Evolutionary conservation across 2,329 filamentous ascomycete species (phyloP), one percentile per base, ranked within the genome.

Genomic region (Chaetomium olivaceum): DNA sequence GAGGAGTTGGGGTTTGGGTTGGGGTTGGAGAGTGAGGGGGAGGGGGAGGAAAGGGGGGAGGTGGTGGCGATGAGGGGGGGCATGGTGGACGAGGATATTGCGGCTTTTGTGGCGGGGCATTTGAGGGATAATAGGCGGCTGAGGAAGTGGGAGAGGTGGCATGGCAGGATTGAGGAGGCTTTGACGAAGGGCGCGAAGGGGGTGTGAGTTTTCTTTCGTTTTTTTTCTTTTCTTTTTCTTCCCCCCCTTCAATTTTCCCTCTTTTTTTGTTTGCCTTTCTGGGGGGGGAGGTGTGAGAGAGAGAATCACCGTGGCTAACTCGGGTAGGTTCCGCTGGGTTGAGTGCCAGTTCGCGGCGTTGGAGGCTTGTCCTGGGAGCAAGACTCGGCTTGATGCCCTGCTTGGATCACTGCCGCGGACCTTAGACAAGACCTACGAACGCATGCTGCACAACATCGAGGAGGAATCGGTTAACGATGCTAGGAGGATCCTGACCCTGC

Each of bases 251-350:
- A 6, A 3, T 12, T 12, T 36, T 3, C 9, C 12, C 11, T 36
- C 11, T 3, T 2, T 12, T 36, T 12, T 36, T 1, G 3, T 36
- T 36, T 31, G 31, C 11, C 4, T 31, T 31, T 31, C 1, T 1
- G 31, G 1, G 31, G 6, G 7, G 8, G 19, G n/a, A 1, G 6
- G 7, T 46, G 43, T 46, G 43, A 21, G 5, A 11, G 19, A 48
- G 3, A 9, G 43, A n/a, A 21, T 48, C 8, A 48, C 12, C 4
- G 16, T n/a, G 16, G 39, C 31, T 50, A 70, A 21, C 58, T 73
- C 31, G 33, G 12, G 16, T 61, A 78, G 74, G 69, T 81, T 74
- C 68, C 73, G 73, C 57, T 77, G 76, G 76, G 76, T 75, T 0
- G 73, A 74, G 48, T 78, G 76, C 58, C 75, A 77, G 64, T 68